phyloP scores from a whole-genome alignment of 73 alveolate species.

The Paramecium sonneborni region DNA sequence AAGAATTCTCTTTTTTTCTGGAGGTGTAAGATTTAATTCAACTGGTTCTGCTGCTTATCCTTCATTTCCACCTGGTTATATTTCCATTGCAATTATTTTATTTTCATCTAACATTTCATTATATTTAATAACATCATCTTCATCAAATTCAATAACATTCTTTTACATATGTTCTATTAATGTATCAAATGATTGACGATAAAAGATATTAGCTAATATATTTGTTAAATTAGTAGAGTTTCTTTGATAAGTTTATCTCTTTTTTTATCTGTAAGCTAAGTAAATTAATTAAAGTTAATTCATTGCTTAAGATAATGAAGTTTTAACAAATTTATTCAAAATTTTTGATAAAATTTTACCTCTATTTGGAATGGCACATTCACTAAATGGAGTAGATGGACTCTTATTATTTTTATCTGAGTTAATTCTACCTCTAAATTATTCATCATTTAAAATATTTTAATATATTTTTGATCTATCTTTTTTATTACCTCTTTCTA shows the following conservation, averaged over 20 bases:
- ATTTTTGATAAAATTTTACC: not conserved
- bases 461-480: constrained; percentile 12
- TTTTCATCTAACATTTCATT: constrained; percentile 24
- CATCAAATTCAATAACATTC: constrained; percentile 14
- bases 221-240: not conserved
- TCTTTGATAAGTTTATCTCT: constrained; percentile 1
- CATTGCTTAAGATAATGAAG: not conserved
- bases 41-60: constrained; percentile 39
- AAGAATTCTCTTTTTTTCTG: not conserved
- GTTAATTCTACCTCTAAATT: not conserved
- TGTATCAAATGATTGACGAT: not conserved
- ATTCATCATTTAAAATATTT: not conserved
- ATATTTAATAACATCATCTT: not conserved
- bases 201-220: not conserved
- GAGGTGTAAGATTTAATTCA: constrained; percentile 26
- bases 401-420: constrained; percentile 3
- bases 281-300: not conserved
- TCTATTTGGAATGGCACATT: not conserved
- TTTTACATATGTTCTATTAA: not conserved
- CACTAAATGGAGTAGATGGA: constrained; percentile 27
- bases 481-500: not conserved
- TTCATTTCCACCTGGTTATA: not conserved
- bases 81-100: constrained; percentile 1
- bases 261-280: not conserved
- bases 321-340: not conserved